phyloP scores from a whole-genome alignment of 2,329 filamentous ascomycete genomes.

The Aspergillus hiratsukae region DNA sequence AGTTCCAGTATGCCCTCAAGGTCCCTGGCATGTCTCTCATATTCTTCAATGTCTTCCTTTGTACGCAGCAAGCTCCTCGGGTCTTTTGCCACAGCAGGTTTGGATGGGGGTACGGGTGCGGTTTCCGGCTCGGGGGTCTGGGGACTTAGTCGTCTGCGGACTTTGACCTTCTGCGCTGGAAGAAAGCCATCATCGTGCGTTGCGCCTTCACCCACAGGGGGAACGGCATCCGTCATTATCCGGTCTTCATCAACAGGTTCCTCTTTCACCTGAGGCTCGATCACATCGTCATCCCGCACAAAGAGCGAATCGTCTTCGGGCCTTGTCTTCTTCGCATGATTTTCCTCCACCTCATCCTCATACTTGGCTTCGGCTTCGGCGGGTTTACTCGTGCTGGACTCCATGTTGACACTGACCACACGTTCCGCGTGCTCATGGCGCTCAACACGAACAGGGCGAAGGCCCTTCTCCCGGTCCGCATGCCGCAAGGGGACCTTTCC shows the following conservation, averaged over 20 bases:
- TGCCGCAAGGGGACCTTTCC: constrained; percentile 29
- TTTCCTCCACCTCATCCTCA: constrained; percentile 28
- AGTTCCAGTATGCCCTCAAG: constrained; percentile 38
- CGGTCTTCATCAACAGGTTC: constrained; percentile 50
- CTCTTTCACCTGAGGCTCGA: constrained; percentile 45
- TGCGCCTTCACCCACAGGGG: constrained; percentile 22
- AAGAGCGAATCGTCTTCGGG: constrained; percentile 15
- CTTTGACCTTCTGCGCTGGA: constrained; percentile 31
- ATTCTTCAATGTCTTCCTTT: constrained; percentile 40
- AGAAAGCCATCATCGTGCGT: constrained; percentile 30
- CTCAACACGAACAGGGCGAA: constrained; percentile 53
- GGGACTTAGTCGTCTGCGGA: constrained; percentile 28
- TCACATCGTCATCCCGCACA: constrained; percentile 15
- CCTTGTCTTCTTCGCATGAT: neutral
- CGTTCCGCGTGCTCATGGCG: constrained; percentile 54
- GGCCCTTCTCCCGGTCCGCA: constrained; percentile 22
- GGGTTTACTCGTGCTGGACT: constrained; percentile 45
- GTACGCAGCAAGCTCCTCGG: constrained; percentile 35
- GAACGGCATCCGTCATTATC: constrained; percentile 30
- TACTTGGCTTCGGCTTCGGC: constrained; percentile 35
- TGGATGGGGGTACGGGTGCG: neutral
- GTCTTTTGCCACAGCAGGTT: constrained; percentile 18
- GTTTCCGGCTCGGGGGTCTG: constrained; percentile 12
- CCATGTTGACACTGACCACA: constrained; percentile 50
- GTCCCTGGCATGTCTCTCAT: constrained; percentile 38